Evolutionary conservation across 1,139 yeast species (phyloP).

Genomic region (Suhomyces terraborum): DNA sequence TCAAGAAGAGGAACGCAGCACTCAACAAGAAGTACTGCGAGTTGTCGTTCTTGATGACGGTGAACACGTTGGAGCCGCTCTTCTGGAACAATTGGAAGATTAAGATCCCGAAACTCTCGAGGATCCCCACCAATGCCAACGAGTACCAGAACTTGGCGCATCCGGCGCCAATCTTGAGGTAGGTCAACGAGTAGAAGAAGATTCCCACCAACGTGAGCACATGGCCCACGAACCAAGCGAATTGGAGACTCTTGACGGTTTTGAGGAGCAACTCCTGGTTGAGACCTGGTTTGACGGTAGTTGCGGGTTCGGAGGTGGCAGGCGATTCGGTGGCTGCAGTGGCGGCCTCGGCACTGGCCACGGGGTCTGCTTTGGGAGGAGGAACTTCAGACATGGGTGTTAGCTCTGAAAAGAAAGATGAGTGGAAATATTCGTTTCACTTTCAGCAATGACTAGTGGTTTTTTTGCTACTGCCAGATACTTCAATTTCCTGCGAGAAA

Average conservation of each 20-base stretch:
- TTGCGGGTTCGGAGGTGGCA: neutral
- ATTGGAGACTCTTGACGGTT: slow-evolving; percentile 44
- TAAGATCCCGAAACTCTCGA: slow-evolving; percentile 77
- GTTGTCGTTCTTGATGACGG: slow-evolving; percentile 60
- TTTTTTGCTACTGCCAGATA: slow-evolving; percentile 7
- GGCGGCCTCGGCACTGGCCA: neutral
- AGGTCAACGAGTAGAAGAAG: slow-evolving; percentile 55
- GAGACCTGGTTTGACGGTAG: slow-evolving; percentile 18
- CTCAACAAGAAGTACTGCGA: slow-evolving; percentile 65
- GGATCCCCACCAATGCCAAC: slow-evolving; percentile 61
- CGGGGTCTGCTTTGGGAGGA: slow-evolving; percentile 3
- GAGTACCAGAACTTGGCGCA: slow-evolving; percentile 55
- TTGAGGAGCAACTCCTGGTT: slow-evolving; percentile 15
- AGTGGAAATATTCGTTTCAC: neutral
- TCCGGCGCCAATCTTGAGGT: slow-evolving; percentile 21
- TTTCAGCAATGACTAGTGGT: slow-evolving; percentile 5
- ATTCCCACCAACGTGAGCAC: slow-evolving; percentile 59
- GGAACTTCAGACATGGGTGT: slow-evolving; percentile 9
- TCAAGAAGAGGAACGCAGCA: slow-evolving; percentile 55
- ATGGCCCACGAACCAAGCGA: slow-evolving; percentile 74
- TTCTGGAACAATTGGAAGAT: slow-evolving; percentile 54
- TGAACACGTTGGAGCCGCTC: slow-evolving; percentile 26
- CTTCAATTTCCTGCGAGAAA: slow-evolving; percentile 1
- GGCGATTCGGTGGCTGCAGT: neutral
- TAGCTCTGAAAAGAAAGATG: neutral